Base-by-base conservation (phyloP, 2,329 filamentous ascomycete genomes). In the Ophiostoma sp. region DNA sequence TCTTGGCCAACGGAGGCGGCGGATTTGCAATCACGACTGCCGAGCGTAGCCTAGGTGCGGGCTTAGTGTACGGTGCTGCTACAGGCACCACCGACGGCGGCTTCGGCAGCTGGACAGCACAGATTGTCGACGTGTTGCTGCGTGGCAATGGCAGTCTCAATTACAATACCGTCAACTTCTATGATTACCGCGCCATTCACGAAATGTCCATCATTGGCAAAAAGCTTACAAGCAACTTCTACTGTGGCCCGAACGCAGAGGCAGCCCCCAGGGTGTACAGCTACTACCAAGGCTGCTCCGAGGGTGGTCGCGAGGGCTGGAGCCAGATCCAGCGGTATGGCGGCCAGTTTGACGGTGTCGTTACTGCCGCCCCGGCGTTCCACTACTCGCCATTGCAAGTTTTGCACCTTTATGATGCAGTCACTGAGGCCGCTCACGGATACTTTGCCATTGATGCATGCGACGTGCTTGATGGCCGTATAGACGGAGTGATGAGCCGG, bases 291-390 rank as follows among this genome's bases (percentile, higher is more conserved):
- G 81, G 80, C 16, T 83, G 81, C 72, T 82, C 80, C 12, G 78
- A 81, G 49, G 81, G 81, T 8, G 80, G 82, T 1, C 78, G 83
- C 58, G 81, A 84, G 74, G 83, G 81, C n/a, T 80, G 79, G 79
- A 79, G 76, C 45, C 77, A 79, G 69, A 76, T 79, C 5, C 78
- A 81, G 71, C 76, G 77, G n/a, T 81, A 72, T 68, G 76, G 72
- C 2, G 75, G 78, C 8, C 74, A 78, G 64, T 83, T 79, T 68
- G 82, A 83, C 67, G 81, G 81, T 36, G 79, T 76, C 7, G 76
- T 55, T 18, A 55, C 49, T 27, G 49, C 12, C 18, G 16, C 49
- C 8, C 16, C 49, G 14, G 49, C 16, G 0, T 55, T 55, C n/a
- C 49, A 55, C 49, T 55, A 7, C 5, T 27, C 49, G 14, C 27